phyloP scores from a whole-genome alignment of 2,329 filamentous ascomycete species.

The Colletotrichum sp. region DNA sequence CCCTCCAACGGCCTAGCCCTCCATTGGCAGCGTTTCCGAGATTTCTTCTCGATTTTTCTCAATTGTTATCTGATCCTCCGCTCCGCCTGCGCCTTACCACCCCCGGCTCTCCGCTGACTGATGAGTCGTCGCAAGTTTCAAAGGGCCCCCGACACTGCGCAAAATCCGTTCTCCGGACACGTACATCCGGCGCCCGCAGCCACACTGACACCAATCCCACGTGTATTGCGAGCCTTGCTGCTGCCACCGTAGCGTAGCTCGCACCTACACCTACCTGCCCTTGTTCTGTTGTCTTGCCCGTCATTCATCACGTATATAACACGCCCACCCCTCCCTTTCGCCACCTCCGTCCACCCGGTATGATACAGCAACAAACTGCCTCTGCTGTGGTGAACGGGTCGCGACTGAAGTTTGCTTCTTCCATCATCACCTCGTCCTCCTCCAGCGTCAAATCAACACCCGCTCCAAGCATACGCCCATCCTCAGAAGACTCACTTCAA shows the following conservation, averaged over 20 bases:
- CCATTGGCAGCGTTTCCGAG: neutral
- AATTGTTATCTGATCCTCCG: neutral
- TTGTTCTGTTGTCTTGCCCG: neutral
- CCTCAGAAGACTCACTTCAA: slow-evolving; percentile 9
- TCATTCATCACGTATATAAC: slow-evolving; percentile 25
- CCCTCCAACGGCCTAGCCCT: neutral
- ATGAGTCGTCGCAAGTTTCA: slow-evolving; percentile 19
- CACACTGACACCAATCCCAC: slow-evolving; percentile 2
- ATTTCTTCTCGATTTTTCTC: neutral
- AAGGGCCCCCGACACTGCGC: neutral
- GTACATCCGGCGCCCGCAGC: neutral
- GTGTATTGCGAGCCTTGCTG: neutral
- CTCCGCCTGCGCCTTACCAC: neutral
- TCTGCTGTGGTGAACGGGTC: slow-evolving; percentile 45
- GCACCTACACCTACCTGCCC: neutral
- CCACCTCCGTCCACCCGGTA: slow-evolving; percentile 34
- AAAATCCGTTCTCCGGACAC: slow-evolving; percentile 7
- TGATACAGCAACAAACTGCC: slow-evolving; percentile 49
- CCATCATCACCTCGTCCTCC: slow-evolving; percentile 17
- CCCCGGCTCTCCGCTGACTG: slow-evolving; percentile 3
- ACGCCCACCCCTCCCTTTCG: neutral
- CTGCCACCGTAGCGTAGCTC: neutral
- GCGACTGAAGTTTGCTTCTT: slow-evolving; percentile 38
- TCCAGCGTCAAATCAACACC: slow-evolving; percentile 3
- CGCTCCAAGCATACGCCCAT: neutral